These are phyloP conservation scores for Breynia disticha DNA, from an alignment of 441 rosid genomes.

Conservation along the genomic window DNA sequence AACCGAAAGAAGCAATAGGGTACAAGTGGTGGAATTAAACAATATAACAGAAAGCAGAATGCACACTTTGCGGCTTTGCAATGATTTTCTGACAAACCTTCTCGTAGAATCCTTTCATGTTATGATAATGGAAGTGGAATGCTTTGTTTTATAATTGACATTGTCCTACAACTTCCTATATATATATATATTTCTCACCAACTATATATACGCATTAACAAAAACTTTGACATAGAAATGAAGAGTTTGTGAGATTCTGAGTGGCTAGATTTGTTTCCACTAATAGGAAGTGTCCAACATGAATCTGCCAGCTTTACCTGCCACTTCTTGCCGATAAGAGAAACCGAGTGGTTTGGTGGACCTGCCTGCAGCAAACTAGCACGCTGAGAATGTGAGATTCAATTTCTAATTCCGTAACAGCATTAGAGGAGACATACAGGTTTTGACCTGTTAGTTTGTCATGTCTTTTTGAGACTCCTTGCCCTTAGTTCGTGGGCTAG, in stretches of 20 bases:
- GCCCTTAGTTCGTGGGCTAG: too few species aligned
- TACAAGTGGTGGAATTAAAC: neutral
- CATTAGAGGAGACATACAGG: too few species aligned
- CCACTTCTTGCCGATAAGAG: conserved; percentile 20
- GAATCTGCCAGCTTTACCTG: conserved; percentile 25
- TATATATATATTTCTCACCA: too few species aligned
- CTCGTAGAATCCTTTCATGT: conserved; percentile 10
- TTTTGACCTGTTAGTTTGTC: too few species aligned
- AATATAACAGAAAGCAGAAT: conserved; percentile 6
- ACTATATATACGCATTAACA: too few species aligned
- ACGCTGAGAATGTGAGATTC: neutral
- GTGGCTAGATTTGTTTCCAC: conserved; percentile 29
- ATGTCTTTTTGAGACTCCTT: too few species aligned
- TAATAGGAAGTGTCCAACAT: conserved; percentile 20
- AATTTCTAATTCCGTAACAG: too few species aligned
- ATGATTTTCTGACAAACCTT: conserved; percentile 9
- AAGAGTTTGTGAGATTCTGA: neutral
- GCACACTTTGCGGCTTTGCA: conserved; percentile 11
- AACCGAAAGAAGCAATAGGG: neutral
- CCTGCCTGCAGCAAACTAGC: conserved; percentile 4
- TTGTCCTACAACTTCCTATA: too few species aligned
- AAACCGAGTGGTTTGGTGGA: conserved; percentile 32
- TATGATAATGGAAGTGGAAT: neutral
- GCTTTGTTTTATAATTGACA: too few species aligned
- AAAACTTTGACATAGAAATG: too few species aligned